A percentile compares a stretch with the other conserved stretches of the same genome.
Conservation (phyloP, 1,284 basidiomycete genomes). For the Cutaneotrichosporon curvatum region DNA sequence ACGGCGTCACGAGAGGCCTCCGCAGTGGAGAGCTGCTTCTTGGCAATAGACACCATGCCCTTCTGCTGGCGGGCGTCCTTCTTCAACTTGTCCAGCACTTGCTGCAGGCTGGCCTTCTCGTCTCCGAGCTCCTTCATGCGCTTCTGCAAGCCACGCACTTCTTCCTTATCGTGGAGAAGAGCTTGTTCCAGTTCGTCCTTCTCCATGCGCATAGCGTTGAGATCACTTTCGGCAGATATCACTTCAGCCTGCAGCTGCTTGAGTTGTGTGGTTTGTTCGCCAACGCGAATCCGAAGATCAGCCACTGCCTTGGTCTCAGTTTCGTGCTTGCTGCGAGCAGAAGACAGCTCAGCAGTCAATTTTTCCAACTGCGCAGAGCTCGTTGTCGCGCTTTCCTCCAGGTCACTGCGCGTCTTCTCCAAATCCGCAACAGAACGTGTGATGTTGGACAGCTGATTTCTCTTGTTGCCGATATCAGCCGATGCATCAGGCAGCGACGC, state of each 20-base stretch:
- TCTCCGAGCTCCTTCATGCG: conserved; percentile 75
- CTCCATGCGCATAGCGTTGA: conserved; percentile 80
- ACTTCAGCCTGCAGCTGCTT: conserved; percentile 68
- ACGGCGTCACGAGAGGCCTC: conserved; percentile 68
- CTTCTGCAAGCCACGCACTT: conserved; percentile 76
- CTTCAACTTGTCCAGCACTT: conserved; percentile 75
- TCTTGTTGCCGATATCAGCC: conserved; percentile 72
- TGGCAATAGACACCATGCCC: conserved; percentile 85
- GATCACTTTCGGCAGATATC: conserved; percentile 84
- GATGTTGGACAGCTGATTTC: conserved; percentile 77
- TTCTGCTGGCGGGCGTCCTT: conserved; percentile 96
- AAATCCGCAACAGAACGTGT: conserved; percentile 48
- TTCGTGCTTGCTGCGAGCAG: conserved; percentile 63
- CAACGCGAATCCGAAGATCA: conserved; percentile 64
- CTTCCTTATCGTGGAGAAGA: conserved; percentile 88
- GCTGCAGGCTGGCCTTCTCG: conserved; percentile 65
- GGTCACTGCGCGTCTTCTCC: conserved; percentile 34
- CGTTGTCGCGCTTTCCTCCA: conserved; percentile 49
- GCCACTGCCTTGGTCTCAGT: conserved; percentile 70
- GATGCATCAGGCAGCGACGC: conserved; percentile 43
- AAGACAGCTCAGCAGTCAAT: conserved; percentile 44
- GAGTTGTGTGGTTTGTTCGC: conserved; percentile 68
- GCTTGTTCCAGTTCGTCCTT: conserved; percentile 86
- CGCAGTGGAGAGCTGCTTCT: conserved; percentile 83
- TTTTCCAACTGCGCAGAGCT: conserved; percentile 55